These are phyloP conservation scores for Mycena maculata DNA, from an alignment of 768 basidiomycete genomes.

Conservation along the genomic window DNA sequence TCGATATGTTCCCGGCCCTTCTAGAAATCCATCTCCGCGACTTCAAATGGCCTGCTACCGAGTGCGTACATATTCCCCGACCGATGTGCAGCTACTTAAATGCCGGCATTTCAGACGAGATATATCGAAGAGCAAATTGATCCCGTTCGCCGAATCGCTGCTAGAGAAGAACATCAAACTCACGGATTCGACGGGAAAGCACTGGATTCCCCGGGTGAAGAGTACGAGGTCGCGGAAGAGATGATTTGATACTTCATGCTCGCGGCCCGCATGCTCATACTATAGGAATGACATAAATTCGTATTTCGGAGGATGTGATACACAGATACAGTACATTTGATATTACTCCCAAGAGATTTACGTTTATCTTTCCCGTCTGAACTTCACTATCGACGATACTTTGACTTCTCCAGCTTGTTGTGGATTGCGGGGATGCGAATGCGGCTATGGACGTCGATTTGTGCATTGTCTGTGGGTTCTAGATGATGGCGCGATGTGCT, in stretches of 20 bases:
- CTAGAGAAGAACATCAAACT: background rate
- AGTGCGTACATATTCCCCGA: background rate
- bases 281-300: too few species aligned
- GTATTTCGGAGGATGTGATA: too few species aligned
- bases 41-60: conserved; percentile 8
- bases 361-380: too few species aligned
- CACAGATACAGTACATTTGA: too few species aligned
- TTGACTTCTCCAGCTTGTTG: too few species aligned
- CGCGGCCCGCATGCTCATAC: too few species aligned
- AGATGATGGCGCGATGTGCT: too few species aligned
- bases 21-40: background rate
- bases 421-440: too few species aligned
- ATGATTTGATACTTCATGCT: background rate
- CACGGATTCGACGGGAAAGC: background rate
- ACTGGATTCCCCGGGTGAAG: conserved; percentile 12
- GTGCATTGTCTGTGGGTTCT: too few species aligned
- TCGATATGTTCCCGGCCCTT: conserved; percentile 4
- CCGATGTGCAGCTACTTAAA: background rate
- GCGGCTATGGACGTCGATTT: too few species aligned
- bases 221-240: background rate
- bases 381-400: too few species aligned
- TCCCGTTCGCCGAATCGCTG: conserved; percentile 6
- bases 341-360: too few species aligned
- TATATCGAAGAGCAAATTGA: conserved; percentile 1
- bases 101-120: background rate